Evolutionary conservation across 768 basidiomycete genomes (phyloP).

Genomic region (Scleroderma bovista): DNA sequence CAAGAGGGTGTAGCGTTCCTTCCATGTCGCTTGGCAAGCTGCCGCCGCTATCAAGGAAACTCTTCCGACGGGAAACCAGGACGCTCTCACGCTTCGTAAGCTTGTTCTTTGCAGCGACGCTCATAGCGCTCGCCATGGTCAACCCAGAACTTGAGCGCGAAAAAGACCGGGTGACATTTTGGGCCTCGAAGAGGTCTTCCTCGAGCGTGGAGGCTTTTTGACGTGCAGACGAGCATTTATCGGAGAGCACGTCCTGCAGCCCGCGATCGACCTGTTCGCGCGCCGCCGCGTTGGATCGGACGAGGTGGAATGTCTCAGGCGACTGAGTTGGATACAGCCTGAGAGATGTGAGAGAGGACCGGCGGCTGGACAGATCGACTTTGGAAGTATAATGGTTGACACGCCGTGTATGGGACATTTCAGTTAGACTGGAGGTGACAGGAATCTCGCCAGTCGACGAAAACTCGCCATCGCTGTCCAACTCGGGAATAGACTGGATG

Average conservation of each 20-base stretch:
- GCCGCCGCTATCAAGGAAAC: slow-evolving; percentile 31
- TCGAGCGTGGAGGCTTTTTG: slow-evolving; percentile 58
- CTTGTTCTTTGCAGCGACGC: slow-evolving; percentile 47
- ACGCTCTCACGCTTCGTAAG: slow-evolving; percentile 68
- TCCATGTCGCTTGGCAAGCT: slow-evolving; percentile 15
- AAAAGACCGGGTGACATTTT: slow-evolving; percentile 40
- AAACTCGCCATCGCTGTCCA: slow-evolving; percentile 20
- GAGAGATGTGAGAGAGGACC: slow-evolving; percentile 60
- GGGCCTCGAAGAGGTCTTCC: slow-evolving; percentile 56
- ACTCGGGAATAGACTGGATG: slow-evolving; percentile 53
- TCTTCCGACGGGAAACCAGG: slow-evolving; percentile 55
- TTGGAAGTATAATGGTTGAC: slow-evolving; percentile 16
- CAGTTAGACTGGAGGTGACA: background rate
- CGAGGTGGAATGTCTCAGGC: slow-evolving; percentile 49
- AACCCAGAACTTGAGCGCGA: slow-evolving; percentile 54
- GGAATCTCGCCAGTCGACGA: slow-evolving; percentile 4
- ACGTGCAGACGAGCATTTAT: slow-evolving; percentile 62
- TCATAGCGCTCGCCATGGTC: slow-evolving; percentile 53
- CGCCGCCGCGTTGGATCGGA: slow-evolving; percentile 59
- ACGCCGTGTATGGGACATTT: slow-evolving; percentile 6
- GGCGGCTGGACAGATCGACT: slow-evolving; percentile 39
- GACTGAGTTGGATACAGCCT: slow-evolving; percentile 54
- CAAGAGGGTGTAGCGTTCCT: background rate
- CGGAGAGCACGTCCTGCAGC: slow-evolving; percentile 77
- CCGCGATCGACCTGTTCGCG: slow-evolving; percentile 72